These are phyloP conservation scores for Penicillium diatomitis DNA, from an alignment of 495 filamentous ascomycete genomes.

Conservation along the genomic window DNA sequence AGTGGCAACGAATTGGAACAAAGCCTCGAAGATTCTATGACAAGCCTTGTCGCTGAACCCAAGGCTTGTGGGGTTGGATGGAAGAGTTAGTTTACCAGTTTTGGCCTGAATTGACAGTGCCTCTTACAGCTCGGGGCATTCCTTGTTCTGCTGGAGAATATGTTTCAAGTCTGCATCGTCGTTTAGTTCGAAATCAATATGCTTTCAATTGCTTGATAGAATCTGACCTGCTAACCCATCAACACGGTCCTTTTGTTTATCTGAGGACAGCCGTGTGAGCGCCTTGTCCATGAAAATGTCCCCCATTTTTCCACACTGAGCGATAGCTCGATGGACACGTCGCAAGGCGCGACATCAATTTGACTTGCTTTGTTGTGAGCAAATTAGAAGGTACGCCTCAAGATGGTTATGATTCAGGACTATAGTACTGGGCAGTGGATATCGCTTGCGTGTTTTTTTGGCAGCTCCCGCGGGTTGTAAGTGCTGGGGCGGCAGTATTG, in stretches of 20 bases:
- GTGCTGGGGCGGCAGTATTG: conserved; percentile 14
- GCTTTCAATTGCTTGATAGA: too few species aligned
- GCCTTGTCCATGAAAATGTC: conserved; percentile 33
- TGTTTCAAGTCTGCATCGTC: conserved; percentile 45
- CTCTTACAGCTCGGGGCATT: conserved; percentile 47
- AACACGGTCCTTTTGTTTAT: conserved; percentile 43
- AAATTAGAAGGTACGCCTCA: too few species aligned
- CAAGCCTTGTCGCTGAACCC: conserved; percentile 64
- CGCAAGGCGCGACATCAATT: background rate
- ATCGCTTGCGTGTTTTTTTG: too few species aligned
- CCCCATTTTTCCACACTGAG: conserved; percentile 13
- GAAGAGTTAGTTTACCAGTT: conserved; percentile 1
- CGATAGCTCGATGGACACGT: background rate
- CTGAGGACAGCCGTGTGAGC: conserved; percentile 37
- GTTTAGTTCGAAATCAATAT: conserved; percentile 7
- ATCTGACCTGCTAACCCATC: conserved; percentile 44
- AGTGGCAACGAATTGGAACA: conserved; percentile 59
- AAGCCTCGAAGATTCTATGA: conserved; percentile 69
- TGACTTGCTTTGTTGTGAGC: too few species aligned
- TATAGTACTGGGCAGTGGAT: too few species aligned
- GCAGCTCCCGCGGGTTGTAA: too few species aligned
- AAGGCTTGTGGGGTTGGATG: conserved; percentile 27
- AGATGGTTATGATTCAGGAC: too few species aligned
- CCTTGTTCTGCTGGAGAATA: conserved; percentile 52
- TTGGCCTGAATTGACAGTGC: background rate